Evolutionary conservation across 2,329 filamentous ascomycete genomes (phyloP), one percentile per base, ranked within the genome.

Genomic region (Trichophyton schoenleinii): DNA sequence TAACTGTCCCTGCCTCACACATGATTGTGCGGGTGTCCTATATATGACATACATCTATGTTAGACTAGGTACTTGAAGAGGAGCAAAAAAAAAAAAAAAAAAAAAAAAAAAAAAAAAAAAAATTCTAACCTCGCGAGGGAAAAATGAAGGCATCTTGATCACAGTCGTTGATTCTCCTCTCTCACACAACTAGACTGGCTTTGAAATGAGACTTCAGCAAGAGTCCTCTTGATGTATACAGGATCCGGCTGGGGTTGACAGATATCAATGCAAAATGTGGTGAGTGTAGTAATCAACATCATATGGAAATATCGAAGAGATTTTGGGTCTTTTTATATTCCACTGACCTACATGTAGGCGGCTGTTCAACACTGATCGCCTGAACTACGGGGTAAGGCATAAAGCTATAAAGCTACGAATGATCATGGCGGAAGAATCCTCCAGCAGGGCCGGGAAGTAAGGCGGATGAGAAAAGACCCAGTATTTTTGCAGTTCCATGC

Each of bases 1-100:
- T 52, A n/a, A 60, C 59, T 3, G 58, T 53, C 34, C 58, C 70
- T 42, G 28, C 11, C 11, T 13, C 11, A 34, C 22, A 53, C 13
- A 34, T 34, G 11, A 53, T 13, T 5, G 13, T 31, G 49, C 28
- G 49, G 22, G 49, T 48, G 8, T 48, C 44, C 44, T 48, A 48
- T 20, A 48, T 48, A 48, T 20, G 20, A 22, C 20, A 11, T 25
- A 48, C 20, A 22, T 5, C 6, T 25, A 18, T 48, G 18, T 48
- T 25, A 48, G 44, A 11, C n/a, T 48, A 4, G 41, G n/a, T 44
- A 18, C 5, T 6, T 44, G 41, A 44, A 13, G 41, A 8, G 41
- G 11, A 22, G 44, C 44, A 11, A 48, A 48, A 8, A 20, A 15
- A 3, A 20, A 8, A 20, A 15, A 3, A 20, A 8, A 20, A 15